Evolutionary conservation across 2,329 filamentous ascomycete species (phyloP), one percentile per base, ranked within the genome.

Genomic region (Podosphaera xanthii): DNA sequence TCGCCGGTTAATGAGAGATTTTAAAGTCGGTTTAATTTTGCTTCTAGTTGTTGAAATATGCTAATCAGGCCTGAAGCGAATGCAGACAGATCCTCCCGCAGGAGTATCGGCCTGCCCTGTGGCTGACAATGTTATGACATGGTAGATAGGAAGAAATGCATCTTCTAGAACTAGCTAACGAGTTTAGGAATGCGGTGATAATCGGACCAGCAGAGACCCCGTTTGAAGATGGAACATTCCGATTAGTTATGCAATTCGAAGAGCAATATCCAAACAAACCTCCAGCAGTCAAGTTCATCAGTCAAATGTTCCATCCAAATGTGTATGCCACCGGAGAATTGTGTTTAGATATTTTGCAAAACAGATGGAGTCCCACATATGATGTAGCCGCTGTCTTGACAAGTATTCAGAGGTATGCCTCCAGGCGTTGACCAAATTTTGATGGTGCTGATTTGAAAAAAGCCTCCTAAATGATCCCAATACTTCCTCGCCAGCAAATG

Each of bases 251-350:
- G 91, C 89, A 96, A 70, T 98, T 98, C 67, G 92, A 97, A 70
- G 92, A 98, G 72, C 90, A 95, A 69, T 98, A 98, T 68, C 92
- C 92, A 36, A 98, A 97, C 74, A 97, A 97, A 71, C 92, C 92
- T 4, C 92, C 92, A 0, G 86, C 89, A 40, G 92, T 97, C 73
- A 97, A 97, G 70, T 98, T 98, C 71, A 94, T 98, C 71, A 94
- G 87, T 72, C 83, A 92, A 71, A 98, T 98, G 92, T 98, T 98
- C 72, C 92, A 98, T 68, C 92, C 92, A 22, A 98, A 98, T 69
- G 92, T 98, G 60, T 98, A 98, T 70, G 90, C 87, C 58, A 97
- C 90, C 0, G 92, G 92, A 62, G 92, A 98, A 74, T 78, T 98
- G 57, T 98, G 92, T 69, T 75, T 98, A 64, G 92, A 98, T 69